Percentiles rank a stretch among this genome's conserved stretches.
These are phyloP conservation scores for Dryas integrifolia DNA, from an alignment of 331 rosid genomes.

Conservation along the genomic window DNA sequence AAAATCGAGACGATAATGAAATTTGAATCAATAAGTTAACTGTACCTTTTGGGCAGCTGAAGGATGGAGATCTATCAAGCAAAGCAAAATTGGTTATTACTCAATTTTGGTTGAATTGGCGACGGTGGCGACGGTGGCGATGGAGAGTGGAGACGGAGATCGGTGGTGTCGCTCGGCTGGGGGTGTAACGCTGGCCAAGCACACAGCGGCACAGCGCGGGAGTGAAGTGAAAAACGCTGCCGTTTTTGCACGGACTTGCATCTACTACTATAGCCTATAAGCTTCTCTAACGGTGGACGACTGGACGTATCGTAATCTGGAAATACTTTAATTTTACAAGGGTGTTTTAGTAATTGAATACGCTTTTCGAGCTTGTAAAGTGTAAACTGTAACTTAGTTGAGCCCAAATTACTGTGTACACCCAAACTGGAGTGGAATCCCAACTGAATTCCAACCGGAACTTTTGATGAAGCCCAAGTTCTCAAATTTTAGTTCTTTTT, in stretches of 20 bases:
- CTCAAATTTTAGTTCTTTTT: neutral
- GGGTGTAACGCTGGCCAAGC: neutral
- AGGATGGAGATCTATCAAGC: slow-evolving; percentile 13
- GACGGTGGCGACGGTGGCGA: neutral
- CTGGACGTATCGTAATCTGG: neutral
- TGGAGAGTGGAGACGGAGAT: slow-evolving; percentile 33
- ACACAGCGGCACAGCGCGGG: slow-evolving; percentile 2
- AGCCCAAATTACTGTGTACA: neutral
- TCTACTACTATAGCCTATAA: neutral
- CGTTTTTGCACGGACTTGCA: slow-evolving; percentile 28
- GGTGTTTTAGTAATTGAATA: slow-evolving; percentile 2
- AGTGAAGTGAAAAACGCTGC: slow-evolving; percentile 24
- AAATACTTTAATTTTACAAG: neutral
- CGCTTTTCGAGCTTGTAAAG: neutral
- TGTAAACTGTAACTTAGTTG: neutral
- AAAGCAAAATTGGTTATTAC: neutral
- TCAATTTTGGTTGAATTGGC: neutral
- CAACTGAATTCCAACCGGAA: neutral
- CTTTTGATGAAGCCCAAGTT: neutral
- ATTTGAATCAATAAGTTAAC: neutral
- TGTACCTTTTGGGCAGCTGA: slow-evolving; percentile 19
- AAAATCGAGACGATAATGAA: neutral
- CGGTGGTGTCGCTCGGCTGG: slow-evolving; percentile 29
- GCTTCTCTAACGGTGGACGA: neutral
- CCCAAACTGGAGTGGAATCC: neutral